Conservation (phyloP, 345 rosid genomes). For the Microthlaspi erraticum region DNA sequence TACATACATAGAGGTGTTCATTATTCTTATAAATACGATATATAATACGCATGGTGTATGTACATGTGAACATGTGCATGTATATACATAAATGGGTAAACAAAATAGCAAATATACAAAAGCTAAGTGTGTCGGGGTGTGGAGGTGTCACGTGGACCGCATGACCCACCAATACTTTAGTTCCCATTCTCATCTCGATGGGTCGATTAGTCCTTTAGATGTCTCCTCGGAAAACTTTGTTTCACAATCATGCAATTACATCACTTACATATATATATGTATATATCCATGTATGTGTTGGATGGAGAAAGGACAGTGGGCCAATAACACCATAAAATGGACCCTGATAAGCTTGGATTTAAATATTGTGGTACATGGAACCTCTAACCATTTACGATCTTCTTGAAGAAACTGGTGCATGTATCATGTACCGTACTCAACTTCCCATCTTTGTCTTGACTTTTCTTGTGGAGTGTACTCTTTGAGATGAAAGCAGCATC, state of each 20-base stretch:
- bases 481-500: conserved; percentile 19
- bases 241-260: conserved; percentile 32
- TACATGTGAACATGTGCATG: conserved; percentile 43
- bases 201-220: conserved; percentile 35
- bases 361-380: conserved; percentile 28
- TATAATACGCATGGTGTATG: conserved; percentile 4
- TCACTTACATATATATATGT: background rate
- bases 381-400: conserved; percentile 35
- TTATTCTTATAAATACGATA: background rate
- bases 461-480: conserved; percentile 26
- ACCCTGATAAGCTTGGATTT: conserved; percentile 28
- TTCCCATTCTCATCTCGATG: conserved; percentile 41
- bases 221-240: conserved; percentile 36
- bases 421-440: conserved; percentile 31
- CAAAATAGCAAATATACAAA: conserved; percentile 42
- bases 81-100: conserved; percentile 36
- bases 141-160: conserved; percentile 45
- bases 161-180: conserved; percentile 46
- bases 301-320: conserved; percentile 37
- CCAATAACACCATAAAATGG: conserved; percentile 39
- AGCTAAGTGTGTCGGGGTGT: conserved; percentile 39
- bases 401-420: conserved; percentile 35
- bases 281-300: background rate
- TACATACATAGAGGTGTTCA: conserved; percentile 29
- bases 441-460: conserved; percentile 31